Evolutionary conservation across 805 yeast species (phyloP), one percentile per base, ranked within the genome.

Genomic region (Hanseniaspora meyeri): DNA sequence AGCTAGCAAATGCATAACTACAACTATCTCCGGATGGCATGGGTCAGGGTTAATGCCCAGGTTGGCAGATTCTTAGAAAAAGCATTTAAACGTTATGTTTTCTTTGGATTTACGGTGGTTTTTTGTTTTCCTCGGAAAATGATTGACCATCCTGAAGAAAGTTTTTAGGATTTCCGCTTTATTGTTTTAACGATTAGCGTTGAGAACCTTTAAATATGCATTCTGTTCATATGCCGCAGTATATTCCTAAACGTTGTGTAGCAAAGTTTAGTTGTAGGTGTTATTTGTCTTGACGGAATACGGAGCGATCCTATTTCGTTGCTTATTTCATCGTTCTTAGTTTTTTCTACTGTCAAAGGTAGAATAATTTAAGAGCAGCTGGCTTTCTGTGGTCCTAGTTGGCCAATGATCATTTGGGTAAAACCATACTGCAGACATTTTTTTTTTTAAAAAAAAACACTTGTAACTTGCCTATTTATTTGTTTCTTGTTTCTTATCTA

Each of bases 221-320:
- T 64, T 84, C 73, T 72, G 67, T 68, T 71, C 74, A 78, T 72
- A 70, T 70, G 70, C 78, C 76, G 95, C 96, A 81, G 91, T 95
- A 91, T 91, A 91, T 91, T 91, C 97, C 97, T 91, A 85, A 78
- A 88, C 96, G 81, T 91, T 90, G 84, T 95, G 95, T 77, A 85
- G 80, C 40, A 56, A 56, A 56, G 39, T 42, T 43, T n/a, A 31
- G n/a, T n/a, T 56, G 49, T 50, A 56, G 50, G 24, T 54, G 48
- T 54, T 45, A 31, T 54, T 47, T 40, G 57, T 48, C 37, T 47
- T 10, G 32, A 48, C 27, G 29, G 24, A 27, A 31, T 48, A 37
- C 14, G 52, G 57, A 48, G 57, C 57, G 57, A 52, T 52, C 57
- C 51, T 42, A 45, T 52, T 39, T 39, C 37, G 51, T 39, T 49